phyloP scores from a whole-genome alignment of 495 filamentous ascomycete genomes.

The Penicillium manginii region DNA sequence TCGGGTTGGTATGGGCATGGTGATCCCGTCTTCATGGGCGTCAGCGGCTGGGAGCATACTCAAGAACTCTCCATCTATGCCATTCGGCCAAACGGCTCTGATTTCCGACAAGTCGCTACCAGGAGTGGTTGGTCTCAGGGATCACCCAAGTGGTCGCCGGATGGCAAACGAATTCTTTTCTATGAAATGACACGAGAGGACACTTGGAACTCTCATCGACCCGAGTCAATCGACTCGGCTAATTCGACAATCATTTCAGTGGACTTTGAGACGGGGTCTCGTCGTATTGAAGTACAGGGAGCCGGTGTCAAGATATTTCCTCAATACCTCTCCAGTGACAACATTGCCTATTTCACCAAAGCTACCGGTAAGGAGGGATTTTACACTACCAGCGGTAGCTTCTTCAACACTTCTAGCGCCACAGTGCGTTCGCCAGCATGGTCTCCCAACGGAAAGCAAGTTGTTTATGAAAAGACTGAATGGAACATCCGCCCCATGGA shows the following conservation, averaged over 20 bases:
- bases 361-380: slow-evolving; percentile 24
- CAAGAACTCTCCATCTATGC: slow-evolving; percentile 37
- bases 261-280: slow-evolving; percentile 28
- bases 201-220: slow-evolving; percentile 35
- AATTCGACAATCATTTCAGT: slow-evolving; percentile 30
- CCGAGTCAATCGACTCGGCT: slow-evolving; percentile 18
- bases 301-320: slow-evolving; percentile 31
- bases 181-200: slow-evolving; percentile 34
- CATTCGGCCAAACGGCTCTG: slow-evolving; percentile 31
- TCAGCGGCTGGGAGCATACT: slow-evolving; percentile 36
- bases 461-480: slow-evolving; percentile 34
- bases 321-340: slow-evolving; percentile 26
- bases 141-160: slow-evolving; percentile 34
- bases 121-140: slow-evolving; percentile 26
- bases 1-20: slow-evolving; percentile 32
- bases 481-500: slow-evolving; percentile 30
- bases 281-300: slow-evolving; percentile 18
- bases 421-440: slow-evolving; percentile 31
- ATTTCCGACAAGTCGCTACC: slow-evolving; percentile 24
- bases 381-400: slow-evolving; percentile 24
- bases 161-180: slow-evolving; percentile 31
- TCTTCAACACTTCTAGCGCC: slow-evolving; percentile 17
- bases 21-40: slow-evolving; percentile 18
- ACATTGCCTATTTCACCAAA: slow-evolving; percentile 32
- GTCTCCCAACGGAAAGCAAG: slow-evolving; percentile 31